Percentiles rank a stretch among this genome's conserved stretches.
Conservation (phyloP, 768 basidiomycete genomes). For the Trametes villosa region DNA sequence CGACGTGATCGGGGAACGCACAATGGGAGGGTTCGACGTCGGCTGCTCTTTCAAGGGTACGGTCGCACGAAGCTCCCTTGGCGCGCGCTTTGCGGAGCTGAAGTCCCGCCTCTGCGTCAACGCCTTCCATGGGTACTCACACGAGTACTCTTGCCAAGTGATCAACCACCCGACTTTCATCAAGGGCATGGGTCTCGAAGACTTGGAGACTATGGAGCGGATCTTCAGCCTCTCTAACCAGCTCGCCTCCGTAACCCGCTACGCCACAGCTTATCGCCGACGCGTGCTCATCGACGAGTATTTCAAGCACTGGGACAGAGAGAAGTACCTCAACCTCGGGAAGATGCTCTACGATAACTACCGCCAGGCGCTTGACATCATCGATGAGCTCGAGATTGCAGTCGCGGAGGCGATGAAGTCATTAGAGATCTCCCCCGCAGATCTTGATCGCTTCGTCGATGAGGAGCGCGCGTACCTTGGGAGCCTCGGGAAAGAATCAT, state of each 20-base stretch:
- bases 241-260: conserved; percentile 28
- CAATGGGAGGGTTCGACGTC: conserved; percentile 22
- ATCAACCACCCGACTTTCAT: conserved; percentile 37
- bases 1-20: not conserved
- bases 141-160: conserved; percentile 40
- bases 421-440: conserved; percentile 21
- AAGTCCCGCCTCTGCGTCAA: conserved; percentile 21
- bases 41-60: conserved; percentile 25
- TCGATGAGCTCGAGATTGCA: conserved; percentile 21
- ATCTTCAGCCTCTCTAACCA: too few relatives aligned
- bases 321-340: conserved; percentile 40
- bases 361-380: conserved; percentile 34
- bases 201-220: conserved; percentile 29
- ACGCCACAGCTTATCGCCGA: conserved; percentile 27
- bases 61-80: conserved; percentile 12
- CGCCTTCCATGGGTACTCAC: conserved; percentile 42
- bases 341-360: conserved; percentile 34
- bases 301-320: conserved; percentile 40
- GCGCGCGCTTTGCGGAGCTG: not conserved
- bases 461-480: conserved; percentile 35
- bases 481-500: conserved; percentile 20
- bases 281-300: conserved; percentile 36
- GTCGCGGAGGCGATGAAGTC: conserved; percentile 21
- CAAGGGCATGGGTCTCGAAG: conserved; percentile 39
- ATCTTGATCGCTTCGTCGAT: conserved; percentile 27